Evolutionary conservation across 106 monocot species (phyloP).

Genomic region (Vanilla planifolia): DNA sequence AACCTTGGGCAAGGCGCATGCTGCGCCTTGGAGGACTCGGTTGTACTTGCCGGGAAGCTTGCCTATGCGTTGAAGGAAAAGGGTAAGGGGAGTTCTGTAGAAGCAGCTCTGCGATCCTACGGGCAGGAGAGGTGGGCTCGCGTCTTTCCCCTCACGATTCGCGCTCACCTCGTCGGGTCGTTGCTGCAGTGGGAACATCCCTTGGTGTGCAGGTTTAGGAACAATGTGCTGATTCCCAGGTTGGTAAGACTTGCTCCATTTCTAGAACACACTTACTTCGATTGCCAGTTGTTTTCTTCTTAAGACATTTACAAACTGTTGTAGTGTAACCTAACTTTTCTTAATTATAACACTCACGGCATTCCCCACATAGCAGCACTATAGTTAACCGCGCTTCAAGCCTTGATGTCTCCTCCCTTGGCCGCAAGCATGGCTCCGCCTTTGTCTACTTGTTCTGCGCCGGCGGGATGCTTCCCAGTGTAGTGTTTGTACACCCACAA

Average conservation of each 20-base stretch:
- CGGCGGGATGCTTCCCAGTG: slow-evolving; percentile 2
- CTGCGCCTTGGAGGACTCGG: slow-evolving; percentile 80
- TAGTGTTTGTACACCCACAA: slow-evolving; percentile 11
- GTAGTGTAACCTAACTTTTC: too few relatives aligned
- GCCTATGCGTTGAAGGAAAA: slow-evolving; percentile 16
- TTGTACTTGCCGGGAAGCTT: slow-evolving; percentile 58
- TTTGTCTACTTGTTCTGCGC: slow-evolving; percentile 1
- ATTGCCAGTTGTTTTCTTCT: slow-evolving; percentile 59
- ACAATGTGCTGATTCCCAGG: slow-evolving; percentile 67
- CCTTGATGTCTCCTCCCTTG: slow-evolving; percentile 6
- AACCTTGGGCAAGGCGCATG: slow-evolving; percentile 91
- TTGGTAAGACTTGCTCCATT: slow-evolving; percentile 65
- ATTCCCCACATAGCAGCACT: too few relatives aligned
- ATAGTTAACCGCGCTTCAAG: too few relatives aligned
- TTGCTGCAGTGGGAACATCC: slow-evolving; percentile 83
- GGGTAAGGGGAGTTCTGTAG: slow-evolving; percentile 26
- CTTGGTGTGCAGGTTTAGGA: slow-evolving; percentile 51
- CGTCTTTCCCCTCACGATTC: slow-evolving; percentile 58
- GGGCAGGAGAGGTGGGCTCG: slow-evolving; percentile 65
- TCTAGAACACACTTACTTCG: slow-evolving; percentile 85
- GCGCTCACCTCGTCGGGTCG: slow-evolving; percentile 66
- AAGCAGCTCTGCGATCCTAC: slow-evolving; percentile 44
- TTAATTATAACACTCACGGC: too few relatives aligned
- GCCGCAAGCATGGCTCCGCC: not conserved
- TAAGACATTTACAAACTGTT: too few relatives aligned